phyloP scores from a whole-genome alignment of 1,284 basidiomycete genomes.

The Marasmius fiardii region DNA sequence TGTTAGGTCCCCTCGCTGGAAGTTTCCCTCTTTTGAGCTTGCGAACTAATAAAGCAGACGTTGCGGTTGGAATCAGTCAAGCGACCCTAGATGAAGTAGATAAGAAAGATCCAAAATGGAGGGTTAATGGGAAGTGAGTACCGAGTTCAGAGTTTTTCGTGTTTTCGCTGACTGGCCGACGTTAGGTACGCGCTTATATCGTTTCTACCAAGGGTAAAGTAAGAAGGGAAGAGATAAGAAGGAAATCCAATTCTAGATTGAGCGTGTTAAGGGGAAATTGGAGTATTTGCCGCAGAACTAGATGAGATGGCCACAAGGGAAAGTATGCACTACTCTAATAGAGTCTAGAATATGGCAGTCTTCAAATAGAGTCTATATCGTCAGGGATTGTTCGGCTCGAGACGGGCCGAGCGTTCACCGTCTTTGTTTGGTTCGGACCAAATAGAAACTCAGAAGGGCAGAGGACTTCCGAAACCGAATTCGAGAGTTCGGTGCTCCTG shows the following conservation, averaged over 20 bases:
- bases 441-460: too few relatives aligned
- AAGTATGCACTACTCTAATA: too few relatives aligned
- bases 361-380: too few relatives aligned
- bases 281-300: too few relatives aligned
- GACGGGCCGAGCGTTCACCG: too few relatives aligned
- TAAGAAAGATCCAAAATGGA: slow-evolving; percentile 69
- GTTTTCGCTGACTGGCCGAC: neutral
- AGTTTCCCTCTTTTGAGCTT: slow-evolving; percentile 81
- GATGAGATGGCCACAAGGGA: too few relatives aligned
- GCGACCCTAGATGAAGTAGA: slow-evolving; percentile 69
- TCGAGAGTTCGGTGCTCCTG: too few relatives aligned
- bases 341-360: too few relatives aligned
- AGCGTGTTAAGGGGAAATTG: too few relatives aligned
- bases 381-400: too few relatives aligned
- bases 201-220: slow-evolving; percentile 26
- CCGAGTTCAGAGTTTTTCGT: neutral
- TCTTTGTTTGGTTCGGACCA: too few relatives aligned
- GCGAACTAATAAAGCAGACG: slow-evolving; percentile 96
- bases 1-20: slow-evolving; percentile 72
- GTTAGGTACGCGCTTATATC: slow-evolving; percentile 46
- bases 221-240: neutral
- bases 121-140: slow-evolving; percentile 75
- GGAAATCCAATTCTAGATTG: neutral
- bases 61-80: slow-evolving; percentile 76
- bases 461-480: too few relatives aligned